Evolutionary conservation across 352 stramenopile genomes (phyloP).

Genomic region (Globisporangium takayamanum): DNA sequence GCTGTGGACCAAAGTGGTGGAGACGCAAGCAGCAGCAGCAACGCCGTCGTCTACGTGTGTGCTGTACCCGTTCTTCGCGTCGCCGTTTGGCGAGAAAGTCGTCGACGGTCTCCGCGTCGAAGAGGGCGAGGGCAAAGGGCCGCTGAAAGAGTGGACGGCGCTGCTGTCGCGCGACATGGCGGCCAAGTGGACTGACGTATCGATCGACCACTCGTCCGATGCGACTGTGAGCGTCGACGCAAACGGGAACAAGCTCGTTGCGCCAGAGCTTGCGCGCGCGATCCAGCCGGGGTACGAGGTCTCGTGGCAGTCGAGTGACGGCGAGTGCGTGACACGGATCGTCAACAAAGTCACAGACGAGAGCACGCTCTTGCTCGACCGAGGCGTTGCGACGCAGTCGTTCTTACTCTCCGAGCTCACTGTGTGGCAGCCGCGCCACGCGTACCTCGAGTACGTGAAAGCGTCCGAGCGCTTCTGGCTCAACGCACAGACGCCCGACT

Average conservation of each 20-base stretch:
- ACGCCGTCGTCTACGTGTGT: slow-evolving; percentile 14
- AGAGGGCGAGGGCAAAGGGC: slow-evolving; percentile 70
- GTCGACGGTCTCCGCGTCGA: slow-evolving; percentile 52
- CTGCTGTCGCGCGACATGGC: slow-evolving; percentile 32
- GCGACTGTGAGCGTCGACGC: slow-evolving; percentile 24
- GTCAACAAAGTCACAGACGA: slow-evolving; percentile 42
- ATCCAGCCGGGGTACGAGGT: slow-evolving; percentile 30
- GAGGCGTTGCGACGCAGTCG: slow-evolving; percentile 24
- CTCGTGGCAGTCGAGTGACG: slow-evolving; percentile 20
- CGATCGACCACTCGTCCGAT: slow-evolving; percentile 10
- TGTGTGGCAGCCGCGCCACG: slow-evolving; percentile 29
- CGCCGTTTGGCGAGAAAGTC: slow-evolving; percentile 61
- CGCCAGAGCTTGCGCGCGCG: slow-evolving; percentile 16
- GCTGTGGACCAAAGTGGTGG: slow-evolving; percentile 24
- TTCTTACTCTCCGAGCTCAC: slow-evolving; percentile 34
- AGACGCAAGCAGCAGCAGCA: not conserved
- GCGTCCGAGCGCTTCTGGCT: slow-evolving; percentile 58
- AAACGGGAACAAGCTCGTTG: slow-evolving; percentile 43
- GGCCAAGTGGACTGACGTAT: slow-evolving; percentile 39
- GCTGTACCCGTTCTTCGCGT: slow-evolving; percentile 61
- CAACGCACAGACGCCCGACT: slow-evolving; percentile 35
- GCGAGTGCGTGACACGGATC: slow-evolving; percentile 27
- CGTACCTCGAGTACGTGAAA: slow-evolving; percentile 53
- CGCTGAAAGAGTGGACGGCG: slow-evolving; percentile 69
- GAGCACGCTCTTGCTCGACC: slow-evolving; percentile 44